Evolutionary conservation across 352 stramenopile genomes (phyloP), one percentile per base, ranked within the genome.

Genomic region (Aphanomyces invadans): DNA sequence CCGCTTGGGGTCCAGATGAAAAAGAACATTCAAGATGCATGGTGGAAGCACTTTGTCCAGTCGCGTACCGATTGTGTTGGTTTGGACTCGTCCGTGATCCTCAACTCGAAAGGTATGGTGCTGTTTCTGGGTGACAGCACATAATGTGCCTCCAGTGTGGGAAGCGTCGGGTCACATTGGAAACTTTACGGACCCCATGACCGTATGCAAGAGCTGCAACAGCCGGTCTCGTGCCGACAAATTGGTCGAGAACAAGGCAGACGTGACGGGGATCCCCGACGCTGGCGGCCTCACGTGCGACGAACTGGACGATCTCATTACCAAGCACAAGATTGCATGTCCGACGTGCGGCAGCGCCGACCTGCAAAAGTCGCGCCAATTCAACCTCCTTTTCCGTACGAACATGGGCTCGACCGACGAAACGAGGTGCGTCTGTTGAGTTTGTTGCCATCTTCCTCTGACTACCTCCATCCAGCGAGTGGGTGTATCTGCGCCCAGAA

Each of bases 311-410:
- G 62, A 49, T n/a, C 60, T 86, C 57, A 72, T 92, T 10, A 3
- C 56, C 5, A 28, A 76, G 32, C 75, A 80, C 62, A 65, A 78
- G 42, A 71, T 90, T 7, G 62, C 73, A 25, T 92, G 84, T 31
- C 86, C 84, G 10, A 80, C 62, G 19, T 92, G 84, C 49, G 73
- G 72, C 44, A 72, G 45, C 25, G 70, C 79, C 63, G 68, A 73
- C 62, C 89, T 92, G 57, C 78, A 88, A 26, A 79, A 77, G 48
- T 88, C 94, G 17, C 93, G 96, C 57, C 90, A 95, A 49, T 99
- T 99, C 76, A 99, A 99, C 75, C 72, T 99, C 68, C 95, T 99
- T 70, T 99, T 99, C 76, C 79, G 96, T 65, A 99, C 95, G 7
- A 90, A 88, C 72, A 95, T 99, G 66, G 95, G 97, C 29, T 93